Evolutionary conservation across 225 moss, liverwort and hornwort species (phyloP), one percentile per base, ranked within the genome.

Genomic region (Neckera pumila): DNA sequence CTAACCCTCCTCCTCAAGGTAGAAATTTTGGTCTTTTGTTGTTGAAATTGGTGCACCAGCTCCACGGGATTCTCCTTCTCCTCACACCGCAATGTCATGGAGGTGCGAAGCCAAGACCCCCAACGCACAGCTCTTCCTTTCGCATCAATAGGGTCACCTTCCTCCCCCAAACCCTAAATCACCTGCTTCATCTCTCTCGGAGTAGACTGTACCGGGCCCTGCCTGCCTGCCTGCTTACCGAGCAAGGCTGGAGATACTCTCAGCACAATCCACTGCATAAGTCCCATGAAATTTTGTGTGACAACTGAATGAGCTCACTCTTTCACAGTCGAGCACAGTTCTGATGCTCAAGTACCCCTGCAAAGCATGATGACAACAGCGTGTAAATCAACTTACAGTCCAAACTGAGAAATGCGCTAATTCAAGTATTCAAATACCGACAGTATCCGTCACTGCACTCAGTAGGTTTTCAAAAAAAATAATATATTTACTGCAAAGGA

Each of bases 81-180:
- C 3, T 42, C 1, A 4, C 1, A 0, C 4, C 0, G 1, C 0
- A 0, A 25, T 0, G 1, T 71, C 9, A 40, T 25, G 4, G 14
- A n/a, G 4, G 67, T 66, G 36, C 0, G 1, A 0, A 69, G 13
- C 7, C 1, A 38, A 13, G 38, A n/a, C 3, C 7, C 7, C 70
- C 0, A 3, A n/a, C 1, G 30, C 5, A 20, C 1, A 25, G 3
- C 8, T 70, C 4, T 0, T 40, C 13, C 20, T 40, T 70, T 2
- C 1, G 1, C 25, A 6, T 36, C 2, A 5, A 36, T 0, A 5
- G 0, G 0, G 6, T 36, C 20, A 36, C 19, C 36, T 36, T 66
- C 20, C 5, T 65, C 10, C 3, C 11, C 11, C 11, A 66, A 36
- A 0, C 49, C 47, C 11, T 36, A 36, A 36, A 36, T 19, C 4